A percentile compares a stretch with the other conserved stretches of the same genome.
These are phyloP conservation scores for Coccomyxa subellipsoidea DNA, from an alignment of 163 green algal genomes.

Conservation along the genomic window DNA sequence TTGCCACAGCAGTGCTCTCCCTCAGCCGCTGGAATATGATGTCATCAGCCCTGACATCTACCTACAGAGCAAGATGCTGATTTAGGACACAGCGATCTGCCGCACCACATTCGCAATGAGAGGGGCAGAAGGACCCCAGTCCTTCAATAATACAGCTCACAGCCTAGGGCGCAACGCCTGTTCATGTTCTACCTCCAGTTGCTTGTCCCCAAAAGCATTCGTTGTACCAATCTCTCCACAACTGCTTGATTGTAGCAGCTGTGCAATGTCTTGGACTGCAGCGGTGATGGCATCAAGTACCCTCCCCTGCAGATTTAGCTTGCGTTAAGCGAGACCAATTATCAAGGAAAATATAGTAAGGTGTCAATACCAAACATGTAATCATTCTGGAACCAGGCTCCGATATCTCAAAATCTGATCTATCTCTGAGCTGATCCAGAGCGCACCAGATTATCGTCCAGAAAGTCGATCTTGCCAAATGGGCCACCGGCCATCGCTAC, in stretches of 20 bases:
- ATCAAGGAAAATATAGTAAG: too few species aligned
- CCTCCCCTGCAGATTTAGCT: neutral
- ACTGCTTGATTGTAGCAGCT: slow-evolving; percentile 18
- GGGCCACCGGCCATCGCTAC: too few species aligned
- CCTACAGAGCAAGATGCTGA: slow-evolving; percentile 30
- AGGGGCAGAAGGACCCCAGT: too few species aligned
- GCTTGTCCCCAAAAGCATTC: slow-evolving; percentile 51
- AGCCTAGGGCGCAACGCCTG: neutral
- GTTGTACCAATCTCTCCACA: slow-evolving; percentile 24
- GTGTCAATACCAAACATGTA: too few species aligned
- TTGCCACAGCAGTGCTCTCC: slow-evolving; percentile 48
- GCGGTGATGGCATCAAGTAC: neutral
- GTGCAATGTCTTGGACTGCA: neutral
- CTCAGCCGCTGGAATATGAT: slow-evolving; percentile 56
- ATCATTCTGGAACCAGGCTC: too few species aligned
- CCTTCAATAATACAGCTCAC: too few species aligned
- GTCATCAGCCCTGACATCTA: slow-evolving; percentile 63
- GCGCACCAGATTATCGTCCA: neutral
- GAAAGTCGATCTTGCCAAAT: neutral
- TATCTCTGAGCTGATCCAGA: too few species aligned
- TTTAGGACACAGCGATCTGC: too few species aligned
- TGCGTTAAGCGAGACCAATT: too few species aligned
- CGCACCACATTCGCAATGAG: too few species aligned
- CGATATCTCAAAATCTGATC: too few species aligned
- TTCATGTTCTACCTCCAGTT: slow-evolving; percentile 31